Evolutionary conservation across 2,329 filamentous ascomycete genomes (phyloP).

Genomic region (Verticillium dahliae): DNA sequence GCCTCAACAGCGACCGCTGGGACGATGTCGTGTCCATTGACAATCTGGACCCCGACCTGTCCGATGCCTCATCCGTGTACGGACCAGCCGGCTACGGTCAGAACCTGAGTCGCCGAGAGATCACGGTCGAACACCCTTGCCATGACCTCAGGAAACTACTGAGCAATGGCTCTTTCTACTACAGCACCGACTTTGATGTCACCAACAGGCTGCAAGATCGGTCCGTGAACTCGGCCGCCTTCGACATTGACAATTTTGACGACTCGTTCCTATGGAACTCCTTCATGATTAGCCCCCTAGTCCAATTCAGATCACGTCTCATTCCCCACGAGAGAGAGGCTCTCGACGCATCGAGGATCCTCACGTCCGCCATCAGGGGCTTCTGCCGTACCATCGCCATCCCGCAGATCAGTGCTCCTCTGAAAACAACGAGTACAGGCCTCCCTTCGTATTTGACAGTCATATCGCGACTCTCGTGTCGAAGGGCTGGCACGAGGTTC

Average conservation of each 20-base stretch:
- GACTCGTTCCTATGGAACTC: constrained; percentile 95
- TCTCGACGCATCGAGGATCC: constrained; percentile 78
- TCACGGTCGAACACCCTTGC: constrained; percentile 78
- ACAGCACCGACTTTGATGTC: constrained; percentile 95
- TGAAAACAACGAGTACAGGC: constrained; percentile 59
- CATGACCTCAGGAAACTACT: constrained; percentile 85
- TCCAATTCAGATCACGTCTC: constrained; percentile 80
- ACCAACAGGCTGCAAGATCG: constrained; percentile 90
- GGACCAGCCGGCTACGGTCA: constrained; percentile 33
- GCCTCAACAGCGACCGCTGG: constrained; percentile 79
- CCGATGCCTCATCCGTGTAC: constrained; percentile 41
- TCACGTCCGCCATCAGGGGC: constrained; percentile 90
- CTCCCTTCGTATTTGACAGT: constrained; percentile 80
- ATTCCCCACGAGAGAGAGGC: constrained; percentile 66
- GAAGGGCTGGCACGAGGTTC: constrained; percentile 88
- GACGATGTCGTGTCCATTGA: constrained; percentile 65
- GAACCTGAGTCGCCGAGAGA: constrained; percentile 58
- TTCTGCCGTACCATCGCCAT: constrained; percentile 86
- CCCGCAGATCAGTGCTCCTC: constrained; percentile 66
- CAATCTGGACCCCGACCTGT: constrained; percentile 39
- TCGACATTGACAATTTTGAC: constrained; percentile 90
- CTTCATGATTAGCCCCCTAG: constrained; percentile 91
- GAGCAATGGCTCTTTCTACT: constrained; percentile 93
- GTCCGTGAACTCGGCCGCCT: constrained; percentile 69
- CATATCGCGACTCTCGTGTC: constrained; percentile 86